A percentile compares a stretch with the other conserved stretches of the same genome.
These are phyloP conservation scores for Isatis lusitanica DNA, from an alignment of 441 rosid genomes.

Conservation along the genomic window DNA sequence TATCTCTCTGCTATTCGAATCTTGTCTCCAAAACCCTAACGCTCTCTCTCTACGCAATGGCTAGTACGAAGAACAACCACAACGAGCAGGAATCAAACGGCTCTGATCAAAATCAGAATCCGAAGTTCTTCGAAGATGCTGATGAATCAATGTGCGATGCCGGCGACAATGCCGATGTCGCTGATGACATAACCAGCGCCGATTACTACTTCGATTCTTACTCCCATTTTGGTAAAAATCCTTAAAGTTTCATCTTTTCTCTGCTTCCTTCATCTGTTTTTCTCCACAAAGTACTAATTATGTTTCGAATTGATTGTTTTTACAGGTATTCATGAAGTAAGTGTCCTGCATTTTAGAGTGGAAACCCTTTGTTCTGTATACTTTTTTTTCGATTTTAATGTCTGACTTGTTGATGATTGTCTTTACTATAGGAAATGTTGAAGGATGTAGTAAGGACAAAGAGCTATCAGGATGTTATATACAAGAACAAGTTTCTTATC, in stretches of 20 bases:
- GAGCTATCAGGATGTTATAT: constrained; percentile 90
- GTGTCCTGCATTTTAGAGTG: constrained; percentile 36
- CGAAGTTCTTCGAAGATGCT: constrained; percentile 44
- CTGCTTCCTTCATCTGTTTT: not conserved
- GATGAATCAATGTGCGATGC: constrained; percentile 69
- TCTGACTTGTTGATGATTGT: not conserved
- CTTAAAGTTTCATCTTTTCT: not conserved
- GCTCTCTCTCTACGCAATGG: constrained; percentile 39
- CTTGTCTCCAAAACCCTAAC: constrained; percentile 28
- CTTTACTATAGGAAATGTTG: constrained; percentile 80
- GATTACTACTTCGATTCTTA: constrained; percentile 98
- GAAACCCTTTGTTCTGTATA: not conserved
- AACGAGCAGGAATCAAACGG: constrained; percentile 22
- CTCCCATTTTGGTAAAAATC: constrained; percentile 78
- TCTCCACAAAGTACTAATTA: not conserved
- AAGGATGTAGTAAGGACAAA: constrained; percentile 93
- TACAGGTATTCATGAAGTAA: constrained; percentile 98
- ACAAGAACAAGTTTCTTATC: constrained; percentile 83
- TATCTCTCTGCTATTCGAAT: not conserved
- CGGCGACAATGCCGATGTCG: constrained; percentile 42
- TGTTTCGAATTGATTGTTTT: constrained; percentile 15
- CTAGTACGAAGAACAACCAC: constrained; percentile 49
- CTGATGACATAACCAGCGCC: constrained; percentile 80
- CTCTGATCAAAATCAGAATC: constrained; percentile 27
- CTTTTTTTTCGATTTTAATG: not conserved